A percentile compares a stretch with the other conserved stretches of the same genome.
These are phyloP conservation scores for Cucumis sativus DNA, from an alignment of 306 rosid genomes.

Conservation along the genomic window DNA sequence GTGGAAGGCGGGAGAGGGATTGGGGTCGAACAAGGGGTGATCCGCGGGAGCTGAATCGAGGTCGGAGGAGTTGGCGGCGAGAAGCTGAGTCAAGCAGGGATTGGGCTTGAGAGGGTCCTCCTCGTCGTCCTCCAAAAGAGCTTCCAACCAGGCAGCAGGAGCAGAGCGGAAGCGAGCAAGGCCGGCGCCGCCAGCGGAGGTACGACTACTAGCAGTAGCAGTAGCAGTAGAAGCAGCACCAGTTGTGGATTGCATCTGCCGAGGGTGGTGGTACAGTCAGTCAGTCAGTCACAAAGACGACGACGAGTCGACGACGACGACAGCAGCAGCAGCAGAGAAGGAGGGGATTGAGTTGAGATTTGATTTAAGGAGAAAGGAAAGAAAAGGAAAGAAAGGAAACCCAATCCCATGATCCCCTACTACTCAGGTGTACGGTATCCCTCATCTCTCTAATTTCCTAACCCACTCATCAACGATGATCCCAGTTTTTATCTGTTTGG, in stretches of 20 bases:
- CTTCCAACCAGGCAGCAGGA: constrained; percentile 77
- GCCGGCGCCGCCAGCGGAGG: constrained; percentile 12
- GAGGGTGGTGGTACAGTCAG: not conserved
- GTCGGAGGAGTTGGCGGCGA: constrained; percentile 14
- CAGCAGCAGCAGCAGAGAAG: no score
- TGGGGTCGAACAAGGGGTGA: constrained; percentile 3
- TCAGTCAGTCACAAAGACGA: no score
- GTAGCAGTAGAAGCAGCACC: not conserved
- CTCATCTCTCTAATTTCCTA: not conserved
- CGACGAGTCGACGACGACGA: no score
- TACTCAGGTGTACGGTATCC: not conserved
- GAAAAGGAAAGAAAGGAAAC: not conserved
- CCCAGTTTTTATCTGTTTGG: not conserved
- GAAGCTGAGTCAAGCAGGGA: constrained; percentile 61
- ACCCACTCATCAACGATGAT: not conserved
- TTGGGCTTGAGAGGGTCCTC: constrained; percentile 38
- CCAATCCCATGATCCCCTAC: not conserved
- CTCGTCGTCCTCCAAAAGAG: constrained; percentile 47
- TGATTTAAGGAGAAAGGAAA: not conserved
- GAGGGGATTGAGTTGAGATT: no score
- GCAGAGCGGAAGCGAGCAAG: constrained; percentile 61
- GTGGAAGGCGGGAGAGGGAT: constrained; percentile 13
- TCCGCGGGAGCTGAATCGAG: constrained; percentile 6
- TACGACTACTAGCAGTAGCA: constrained; percentile 16
- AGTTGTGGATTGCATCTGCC: constrained; percentile 56